Evolutionary conservation across 306 rosid genomes (phyloP).

Genomic region (Oemleria cerasiformis): DNA sequence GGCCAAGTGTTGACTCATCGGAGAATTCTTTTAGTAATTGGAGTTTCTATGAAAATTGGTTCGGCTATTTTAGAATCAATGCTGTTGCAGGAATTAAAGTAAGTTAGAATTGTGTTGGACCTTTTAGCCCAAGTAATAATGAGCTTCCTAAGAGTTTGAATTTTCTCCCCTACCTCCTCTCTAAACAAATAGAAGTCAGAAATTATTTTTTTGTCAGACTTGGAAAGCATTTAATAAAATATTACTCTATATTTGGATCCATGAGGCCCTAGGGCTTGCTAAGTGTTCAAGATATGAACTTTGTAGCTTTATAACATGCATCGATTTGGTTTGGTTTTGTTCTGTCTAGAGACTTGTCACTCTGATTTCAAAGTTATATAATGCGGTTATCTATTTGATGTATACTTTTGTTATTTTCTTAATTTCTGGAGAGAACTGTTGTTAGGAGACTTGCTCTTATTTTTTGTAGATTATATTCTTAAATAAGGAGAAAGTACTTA

Average conservation of each 20-base stretch:
- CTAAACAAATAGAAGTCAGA: too few species aligned
- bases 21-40: too few species aligned
- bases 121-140: too few species aligned
- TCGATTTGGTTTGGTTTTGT: neutral
- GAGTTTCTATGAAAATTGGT: too few species aligned
- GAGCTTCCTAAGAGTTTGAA: too few species aligned
- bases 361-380: neutral
- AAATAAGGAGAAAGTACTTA: neutral
- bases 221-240: too few species aligned
- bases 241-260: neutral
- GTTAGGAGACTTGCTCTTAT: conserved; percentile 4
- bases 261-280: neutral
- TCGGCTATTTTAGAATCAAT: too few species aligned
- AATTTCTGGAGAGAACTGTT: neutral
- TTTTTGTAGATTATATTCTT: neutral
- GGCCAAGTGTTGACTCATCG: too few species aligned
- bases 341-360: neutral
- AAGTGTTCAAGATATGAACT: neutral
- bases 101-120: too few species aligned
- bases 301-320: neutral
- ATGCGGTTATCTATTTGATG: neutral
- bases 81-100: too few species aligned
- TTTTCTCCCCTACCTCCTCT: too few species aligned
- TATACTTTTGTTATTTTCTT: neutral
- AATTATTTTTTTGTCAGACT: too few species aligned